phyloP scores from a whole-genome alignment of 441 rosid genomes.

The Bruguiera hainesii region DNA sequence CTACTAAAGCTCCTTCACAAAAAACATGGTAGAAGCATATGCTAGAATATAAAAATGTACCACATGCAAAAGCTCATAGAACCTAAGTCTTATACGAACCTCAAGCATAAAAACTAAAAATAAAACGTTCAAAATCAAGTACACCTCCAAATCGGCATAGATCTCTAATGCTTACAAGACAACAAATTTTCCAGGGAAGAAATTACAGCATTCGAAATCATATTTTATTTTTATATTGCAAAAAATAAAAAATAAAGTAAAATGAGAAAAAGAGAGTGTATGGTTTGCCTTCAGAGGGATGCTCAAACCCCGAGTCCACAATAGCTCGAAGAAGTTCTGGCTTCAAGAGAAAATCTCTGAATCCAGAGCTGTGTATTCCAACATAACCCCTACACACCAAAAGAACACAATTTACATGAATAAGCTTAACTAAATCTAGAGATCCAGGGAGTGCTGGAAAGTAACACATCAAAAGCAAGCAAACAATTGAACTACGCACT shows the following conservation, averaged over 20 bases:
- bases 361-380: slow-evolving; percentile 98
- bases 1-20: too few species aligned
- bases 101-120: too few species aligned
- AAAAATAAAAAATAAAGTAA: background rate
- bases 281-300: slow-evolving; percentile 90
- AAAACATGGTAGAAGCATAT: background rate
- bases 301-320: slow-evolving; percentile 98
- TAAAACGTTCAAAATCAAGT: too few species aligned
- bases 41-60: too few species aligned
- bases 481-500: background rate
- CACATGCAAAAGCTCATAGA: background rate
- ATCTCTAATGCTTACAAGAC: too few species aligned
- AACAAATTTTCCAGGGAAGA: too few species aligned
- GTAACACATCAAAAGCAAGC: background rate
- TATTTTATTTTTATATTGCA: too few species aligned
- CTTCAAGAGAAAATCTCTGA: slow-evolving; percentile 98
- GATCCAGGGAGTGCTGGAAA: background rate
- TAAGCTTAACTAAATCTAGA: background rate
- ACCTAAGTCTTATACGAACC: background rate
- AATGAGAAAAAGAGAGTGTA: background rate
- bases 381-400: slow-evolving; percentile 72
- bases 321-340: slow-evolving; percentile 98
- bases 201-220: too few species aligned
- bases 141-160: too few species aligned
- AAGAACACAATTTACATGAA: background rate